A percentile compares a stretch with the other conserved stretches of the same genome.
phyloP scores from a whole-genome alignment of 495 filamentous ascomycete genomes.

The Hypoxylon lienhwacheense region DNA sequence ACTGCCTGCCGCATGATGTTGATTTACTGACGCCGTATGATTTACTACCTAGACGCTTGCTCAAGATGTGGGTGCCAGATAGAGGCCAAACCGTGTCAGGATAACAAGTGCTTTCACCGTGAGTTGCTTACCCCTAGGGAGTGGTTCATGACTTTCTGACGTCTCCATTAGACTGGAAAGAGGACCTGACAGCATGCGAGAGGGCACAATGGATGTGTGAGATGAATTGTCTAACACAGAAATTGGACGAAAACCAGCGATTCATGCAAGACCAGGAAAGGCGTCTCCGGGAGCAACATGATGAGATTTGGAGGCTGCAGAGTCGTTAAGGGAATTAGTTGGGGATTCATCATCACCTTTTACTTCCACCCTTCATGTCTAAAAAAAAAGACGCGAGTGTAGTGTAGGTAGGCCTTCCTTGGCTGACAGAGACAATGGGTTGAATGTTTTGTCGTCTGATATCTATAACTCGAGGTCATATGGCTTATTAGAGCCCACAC shows the following conservation, averaged over 20 bases:
- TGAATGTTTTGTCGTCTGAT: too few species aligned
- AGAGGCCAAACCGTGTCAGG: background rate
- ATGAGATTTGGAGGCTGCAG: background rate
- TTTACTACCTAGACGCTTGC: slow-evolving; percentile 13
- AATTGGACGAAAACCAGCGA: background rate
- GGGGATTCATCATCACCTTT: too few species aligned
- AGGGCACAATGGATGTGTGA: background rate
- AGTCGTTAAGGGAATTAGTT: background rate
- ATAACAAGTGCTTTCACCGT: slow-evolving; percentile 1
- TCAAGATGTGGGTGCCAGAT: background rate
- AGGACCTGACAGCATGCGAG: background rate
- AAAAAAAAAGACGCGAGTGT: too few species aligned
- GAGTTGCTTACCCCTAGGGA: background rate
- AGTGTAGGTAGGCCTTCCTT: too few species aligned
- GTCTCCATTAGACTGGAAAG: background rate
- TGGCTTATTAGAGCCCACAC: background rate
- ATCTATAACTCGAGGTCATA: too few species aligned
- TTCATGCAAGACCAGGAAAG: background rate
- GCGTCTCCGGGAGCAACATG: background rate
- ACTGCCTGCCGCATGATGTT: background rate
- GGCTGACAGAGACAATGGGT: too few species aligned
- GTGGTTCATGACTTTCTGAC: background rate
- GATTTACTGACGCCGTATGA: background rate
- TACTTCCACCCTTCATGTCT: too few species aligned
- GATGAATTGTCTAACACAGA: background rate